Percentiles rank a stretch among this genome's conserved stretches.
phyloP scores from a whole-genome alignment of 257 asterid genomes.

The Ballota nigra region DNA sequence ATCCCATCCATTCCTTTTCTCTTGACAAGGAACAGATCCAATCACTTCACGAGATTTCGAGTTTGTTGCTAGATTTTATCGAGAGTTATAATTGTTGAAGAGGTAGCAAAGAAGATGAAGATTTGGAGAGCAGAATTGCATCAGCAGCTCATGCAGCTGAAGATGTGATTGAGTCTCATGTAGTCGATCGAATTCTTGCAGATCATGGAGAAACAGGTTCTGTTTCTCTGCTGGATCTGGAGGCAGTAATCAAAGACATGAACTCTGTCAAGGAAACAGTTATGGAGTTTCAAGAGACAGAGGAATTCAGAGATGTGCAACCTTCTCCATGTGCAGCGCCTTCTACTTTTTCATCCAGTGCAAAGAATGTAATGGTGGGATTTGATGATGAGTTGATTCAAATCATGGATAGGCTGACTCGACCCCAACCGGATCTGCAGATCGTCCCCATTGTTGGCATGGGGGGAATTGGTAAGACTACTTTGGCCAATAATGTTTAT shows the following conservation, averaged over 20 bases:
- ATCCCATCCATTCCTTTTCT: not conserved
- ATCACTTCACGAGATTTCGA: not conserved
- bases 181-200: not conserved
- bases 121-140: not conserved
- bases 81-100: not conserved
- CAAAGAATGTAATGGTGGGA: not conserved
- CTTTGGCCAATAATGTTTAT: too few relatives aligned
- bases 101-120: not conserved
- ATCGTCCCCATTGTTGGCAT: too few relatives aligned
- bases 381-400: not conserved
- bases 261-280: not conserved
- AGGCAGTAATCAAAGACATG: not conserved
- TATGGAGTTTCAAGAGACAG: not conserved
- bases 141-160: not conserved
- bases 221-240: not conserved
- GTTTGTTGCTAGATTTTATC: not conserved
- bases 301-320: not conserved
- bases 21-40: not conserved
- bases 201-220: too few relatives aligned
- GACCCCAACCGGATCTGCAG: not conserved
- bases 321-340: not conserved
- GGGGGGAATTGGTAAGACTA: too few relatives aligned
- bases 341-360: not conserved
- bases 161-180: too few relatives aligned
- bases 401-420: not conserved